A percentile compares a stretch with the other conserved stretches of the same genome.
Evolutionary conservation across 225 moss, liverwort and hornwort genomes (phyloP).

Genomic region (Bryoerythrophyllum caledonicum): DNA sequence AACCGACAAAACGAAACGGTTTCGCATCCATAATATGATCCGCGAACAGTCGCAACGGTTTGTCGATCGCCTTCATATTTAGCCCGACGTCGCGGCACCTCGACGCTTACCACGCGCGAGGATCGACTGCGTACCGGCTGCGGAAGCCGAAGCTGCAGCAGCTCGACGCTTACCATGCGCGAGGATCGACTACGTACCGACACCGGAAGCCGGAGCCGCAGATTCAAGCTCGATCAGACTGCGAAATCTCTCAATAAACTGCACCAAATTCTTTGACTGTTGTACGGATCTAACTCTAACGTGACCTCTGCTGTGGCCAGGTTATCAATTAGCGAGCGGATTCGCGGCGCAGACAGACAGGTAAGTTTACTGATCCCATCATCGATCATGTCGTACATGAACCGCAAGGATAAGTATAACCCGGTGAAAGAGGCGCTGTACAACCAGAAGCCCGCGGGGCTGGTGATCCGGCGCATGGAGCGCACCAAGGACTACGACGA

Average conservation of each 20-base stretch:
- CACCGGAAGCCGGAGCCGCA: too few species aligned
- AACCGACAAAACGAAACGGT: background rate
- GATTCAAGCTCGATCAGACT: too few species aligned
- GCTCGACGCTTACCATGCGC: too few species aligned
- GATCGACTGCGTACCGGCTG: background rate
- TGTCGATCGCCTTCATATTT: background rate
- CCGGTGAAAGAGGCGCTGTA: conserved; percentile 49
- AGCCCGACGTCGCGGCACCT: background rate
- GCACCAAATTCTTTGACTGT: too few species aligned
- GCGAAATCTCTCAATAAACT: too few species aligned
- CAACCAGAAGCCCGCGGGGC: conserved; percentile 45
- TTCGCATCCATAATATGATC: background rate
- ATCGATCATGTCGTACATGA: conserved; percentile 49
- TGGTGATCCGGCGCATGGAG: conserved; percentile 41
- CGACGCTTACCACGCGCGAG: background rate
- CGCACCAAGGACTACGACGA: conserved; percentile 31
- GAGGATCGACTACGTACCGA: too few species aligned
- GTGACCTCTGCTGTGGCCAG: background rate
- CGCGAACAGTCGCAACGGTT: conserved; percentile 20
- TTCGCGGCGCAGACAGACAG: conserved; percentile 6
- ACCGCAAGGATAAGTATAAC: conserved; percentile 51
- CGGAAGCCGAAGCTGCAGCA: background rate
- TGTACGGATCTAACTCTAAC: conserved; percentile 8
- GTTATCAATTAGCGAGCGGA: conserved; percentile 3
- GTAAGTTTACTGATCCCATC: conserved; percentile 26